Base-by-base conservation (phyloP, 1,284 basidiomycete species). In the Ustilago tritici region DNA sequence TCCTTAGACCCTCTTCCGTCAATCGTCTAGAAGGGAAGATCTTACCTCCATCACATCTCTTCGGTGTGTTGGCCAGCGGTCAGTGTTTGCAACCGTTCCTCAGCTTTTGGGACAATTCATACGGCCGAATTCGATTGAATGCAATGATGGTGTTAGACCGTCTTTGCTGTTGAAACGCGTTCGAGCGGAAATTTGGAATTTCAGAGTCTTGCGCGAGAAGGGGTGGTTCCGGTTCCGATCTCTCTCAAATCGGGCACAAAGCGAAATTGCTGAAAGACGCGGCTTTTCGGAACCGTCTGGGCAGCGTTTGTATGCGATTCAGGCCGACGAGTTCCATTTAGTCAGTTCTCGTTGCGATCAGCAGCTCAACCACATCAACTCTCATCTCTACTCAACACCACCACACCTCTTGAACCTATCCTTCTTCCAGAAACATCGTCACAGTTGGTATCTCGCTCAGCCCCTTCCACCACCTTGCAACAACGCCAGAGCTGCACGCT, bases 381-480 rank as follows among this genome's bases (percentile, higher is more conserved):
- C 12, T 50, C 53, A 41, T 40, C 61, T 14, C 41, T 35, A 38
- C 41, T 40, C 47, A 41, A 50, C 60, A 62, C 70, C 58, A 68
- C 50, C 58, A 64, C 36, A n/a, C 46, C 61, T 50, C 58, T 67
- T 57, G 56, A 60, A 67, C 54, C 38, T 52, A 8, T 31, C n/a
- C 10, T 17, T 34, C 32, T 61, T 60, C 49, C 53, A 57, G 47
- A 61, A 73, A 31, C 12, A 35, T 61, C 58, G 41, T 59, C 61
- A 73, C 55, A 49, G 70, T 73, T 36, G 32, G 70, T 73, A 50
- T 61, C 61, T n/a, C 54, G 10, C 9, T 38, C 53, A 17, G 19
- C 19, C 28, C 32, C 9, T 8, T 14, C 8, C 55, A 56, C 49
- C 14, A n/a, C 15, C 4, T 12, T 35, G 15, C 56, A 15, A n/a